These are phyloP conservation scores for Tetradesmus obliquus DNA, from an alignment of 139 green algal genomes.

Conservation along the genomic window DNA sequence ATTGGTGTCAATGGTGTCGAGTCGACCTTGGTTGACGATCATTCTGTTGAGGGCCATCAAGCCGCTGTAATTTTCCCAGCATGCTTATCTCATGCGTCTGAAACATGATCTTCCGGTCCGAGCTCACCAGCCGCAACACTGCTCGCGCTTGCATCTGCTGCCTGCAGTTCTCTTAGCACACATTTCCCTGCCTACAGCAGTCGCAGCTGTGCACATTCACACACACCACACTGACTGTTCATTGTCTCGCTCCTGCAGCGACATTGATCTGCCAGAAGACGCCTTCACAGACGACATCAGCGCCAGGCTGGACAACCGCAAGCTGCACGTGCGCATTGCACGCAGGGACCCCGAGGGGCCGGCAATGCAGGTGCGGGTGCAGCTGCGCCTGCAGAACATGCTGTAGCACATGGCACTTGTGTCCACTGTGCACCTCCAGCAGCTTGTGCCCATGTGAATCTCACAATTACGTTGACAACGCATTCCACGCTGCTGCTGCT, in stretches of 20 bases:
- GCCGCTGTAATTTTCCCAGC: background rate
- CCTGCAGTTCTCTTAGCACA: background rate
- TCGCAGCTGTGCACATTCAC: background rate
- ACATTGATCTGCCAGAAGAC: slow-evolving; percentile 37
- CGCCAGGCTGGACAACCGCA: slow-evolving; percentile 11
- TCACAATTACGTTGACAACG: no score
- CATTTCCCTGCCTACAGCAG: background rate
- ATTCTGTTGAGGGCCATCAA: background rate
- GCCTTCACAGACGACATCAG: slow-evolving; percentile 33
- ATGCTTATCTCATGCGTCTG: background rate
- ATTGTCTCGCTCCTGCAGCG: background rate
- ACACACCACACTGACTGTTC: background rate
- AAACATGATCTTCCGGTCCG: background rate
- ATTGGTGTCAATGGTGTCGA: background rate
- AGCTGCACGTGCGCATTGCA: slow-evolving; percentile 27
- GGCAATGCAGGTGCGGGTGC: slow-evolving; percentile 18
- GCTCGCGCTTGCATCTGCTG: background rate
- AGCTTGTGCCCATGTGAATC: no score
- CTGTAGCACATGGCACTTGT: background rate
- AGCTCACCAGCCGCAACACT: background rate
- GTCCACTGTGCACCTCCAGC: no score
- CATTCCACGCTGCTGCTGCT: no score
- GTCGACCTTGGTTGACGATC: background rate
- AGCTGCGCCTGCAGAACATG: background rate
- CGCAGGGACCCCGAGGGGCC: slow-evolving; percentile 35